phyloP scores from a whole-genome alignment of 1,284 basidiomycete genomes.

The Austropuccinia psidii region DNA sequence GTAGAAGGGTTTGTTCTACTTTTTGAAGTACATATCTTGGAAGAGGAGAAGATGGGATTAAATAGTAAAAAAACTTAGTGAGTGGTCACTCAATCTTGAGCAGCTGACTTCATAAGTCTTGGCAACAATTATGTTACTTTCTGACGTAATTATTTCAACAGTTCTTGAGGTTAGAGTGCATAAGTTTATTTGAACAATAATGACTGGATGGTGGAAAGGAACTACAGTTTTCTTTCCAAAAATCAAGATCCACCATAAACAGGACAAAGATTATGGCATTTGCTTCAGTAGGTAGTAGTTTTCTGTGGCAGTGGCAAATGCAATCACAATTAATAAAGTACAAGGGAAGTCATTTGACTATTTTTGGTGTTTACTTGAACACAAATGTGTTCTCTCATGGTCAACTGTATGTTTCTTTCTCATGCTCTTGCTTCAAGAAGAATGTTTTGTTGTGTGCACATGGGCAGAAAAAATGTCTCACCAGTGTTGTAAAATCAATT shows the following conservation, averaged over 20 bases:
- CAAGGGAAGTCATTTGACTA: slow-evolving; percentile 49
- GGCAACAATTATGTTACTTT: too few relatives aligned
- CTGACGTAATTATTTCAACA: too few relatives aligned
- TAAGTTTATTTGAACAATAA: background rate
- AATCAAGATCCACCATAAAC: background rate
- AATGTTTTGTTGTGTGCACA: too few relatives aligned
- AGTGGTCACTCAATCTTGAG: too few relatives aligned
- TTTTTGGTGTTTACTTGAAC: too few relatives aligned
- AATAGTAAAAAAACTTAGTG: too few relatives aligned
- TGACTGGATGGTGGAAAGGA: background rate
- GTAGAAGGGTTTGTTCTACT: too few relatives aligned
- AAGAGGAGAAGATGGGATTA: too few relatives aligned
- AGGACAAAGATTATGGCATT: slow-evolving; percentile 40
- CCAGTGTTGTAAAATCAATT: too few relatives aligned
- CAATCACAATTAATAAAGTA: slow-evolving; percentile 51
- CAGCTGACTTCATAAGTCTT: too few relatives aligned
- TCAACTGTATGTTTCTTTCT: background rate
- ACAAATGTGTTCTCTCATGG: background rate
- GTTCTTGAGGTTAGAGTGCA: slow-evolving; percentile 31
- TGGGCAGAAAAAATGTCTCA: too few relatives aligned
- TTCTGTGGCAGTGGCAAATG: slow-evolving; percentile 50
- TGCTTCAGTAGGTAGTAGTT: slow-evolving; percentile 47
- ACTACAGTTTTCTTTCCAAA: background rate
- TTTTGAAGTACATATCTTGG: too few relatives aligned
- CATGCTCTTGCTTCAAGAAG: background rate